Conservation (phyloP, 257 asterid genomes). For the Parsonsia alboflavescens region DNA sequence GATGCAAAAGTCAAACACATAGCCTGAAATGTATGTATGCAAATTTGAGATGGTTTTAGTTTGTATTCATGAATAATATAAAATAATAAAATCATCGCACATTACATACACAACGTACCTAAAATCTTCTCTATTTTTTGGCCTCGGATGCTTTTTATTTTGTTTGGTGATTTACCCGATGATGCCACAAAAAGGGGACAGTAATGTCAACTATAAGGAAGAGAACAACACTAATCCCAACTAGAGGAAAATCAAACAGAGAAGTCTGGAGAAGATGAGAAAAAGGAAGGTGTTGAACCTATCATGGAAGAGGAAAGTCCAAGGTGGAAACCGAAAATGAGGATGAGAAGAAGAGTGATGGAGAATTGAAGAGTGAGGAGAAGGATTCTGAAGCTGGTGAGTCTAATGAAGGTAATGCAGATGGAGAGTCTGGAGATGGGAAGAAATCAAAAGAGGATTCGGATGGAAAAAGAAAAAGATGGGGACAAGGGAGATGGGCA, state of each 20-base stretch:
- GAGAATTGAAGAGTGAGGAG: constrained; percentile 27
- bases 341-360: constrained; percentile 41
- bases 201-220: constrained; percentile 27
- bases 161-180: constrained; percentile 87
- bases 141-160: no score
- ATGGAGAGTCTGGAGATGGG: constrained; percentile 30
- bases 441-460: constrained; percentile 31
- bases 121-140: no score
- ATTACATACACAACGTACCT: no score
- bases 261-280: constrained; percentile 30
- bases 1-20: no score
- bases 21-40: no score
- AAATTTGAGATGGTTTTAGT: no score
- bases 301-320: constrained; percentile 26
- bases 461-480: constrained; percentile 26
- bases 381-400: constrained; percentile 40
- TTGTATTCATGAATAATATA: no score
- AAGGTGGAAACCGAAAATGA: constrained; percentile 19
- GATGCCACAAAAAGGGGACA: constrained; percentile 85
- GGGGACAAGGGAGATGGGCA: constrained; percentile 40
- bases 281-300: constrained; percentile 25
- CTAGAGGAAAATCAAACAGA: constrained; percentile 24
- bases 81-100: no score
- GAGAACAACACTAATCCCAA: constrained; percentile 45
- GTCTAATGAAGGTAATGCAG: constrained; percentile 22